These are phyloP conservation scores for Stemphylium vesicarium DNA, from an alignment of 2,329 filamentous ascomycete genomes.

Conservation along the genomic window DNA sequence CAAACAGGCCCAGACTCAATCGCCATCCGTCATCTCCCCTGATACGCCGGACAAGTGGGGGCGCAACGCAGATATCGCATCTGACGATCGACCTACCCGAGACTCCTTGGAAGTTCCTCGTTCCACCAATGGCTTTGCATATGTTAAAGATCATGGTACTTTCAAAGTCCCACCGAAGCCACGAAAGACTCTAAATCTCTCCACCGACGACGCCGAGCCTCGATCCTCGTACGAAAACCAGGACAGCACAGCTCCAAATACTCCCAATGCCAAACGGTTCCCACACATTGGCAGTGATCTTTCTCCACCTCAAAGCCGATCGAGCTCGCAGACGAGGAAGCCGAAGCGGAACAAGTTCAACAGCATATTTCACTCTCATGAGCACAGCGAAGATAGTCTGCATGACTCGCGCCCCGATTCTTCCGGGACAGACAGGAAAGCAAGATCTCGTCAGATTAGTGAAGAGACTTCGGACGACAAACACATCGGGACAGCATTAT, in stretches of 20 bases:
- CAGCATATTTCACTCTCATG: slow-evolving; percentile 50
- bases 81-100: slow-evolving; percentile 22
- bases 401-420: slow-evolving; percentile 26
- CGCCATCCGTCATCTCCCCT: slow-evolving; percentile 50
- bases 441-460: slow-evolving; percentile 36
- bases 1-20: slow-evolving; percentile 41
- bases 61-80: slow-evolving; percentile 27
- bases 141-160: slow-evolving; percentile 20
- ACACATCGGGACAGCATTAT: slow-evolving; percentile 37
- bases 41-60: slow-evolving; percentile 53
- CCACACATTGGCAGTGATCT: slow-evolving; percentile 43
- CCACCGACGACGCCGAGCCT: slow-evolving; percentile 38
- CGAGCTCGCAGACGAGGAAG: slow-evolving; percentile 40
- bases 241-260: slow-evolving; percentile 49
- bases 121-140: slow-evolving; percentile 26
- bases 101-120: slow-evolving; percentile 35
- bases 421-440: slow-evolving; percentile 32
- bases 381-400: slow-evolving; percentile 41
- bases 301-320: slow-evolving; percentile 47
- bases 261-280: slow-evolving; percentile 43
- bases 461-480: slow-evolving; percentile 42
- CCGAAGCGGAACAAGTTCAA: slow-evolving; percentile 49
- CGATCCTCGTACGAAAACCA: slow-evolving; percentile 49
- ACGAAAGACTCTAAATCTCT: slow-evolving; percentile 23
- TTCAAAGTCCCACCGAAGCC: slow-evolving; percentile 32